These are phyloP conservation scores for Penicillium brevicompactum DNA, from an alignment of 2,329 filamentous ascomycete genomes.

Conservation along the genomic window DNA sequence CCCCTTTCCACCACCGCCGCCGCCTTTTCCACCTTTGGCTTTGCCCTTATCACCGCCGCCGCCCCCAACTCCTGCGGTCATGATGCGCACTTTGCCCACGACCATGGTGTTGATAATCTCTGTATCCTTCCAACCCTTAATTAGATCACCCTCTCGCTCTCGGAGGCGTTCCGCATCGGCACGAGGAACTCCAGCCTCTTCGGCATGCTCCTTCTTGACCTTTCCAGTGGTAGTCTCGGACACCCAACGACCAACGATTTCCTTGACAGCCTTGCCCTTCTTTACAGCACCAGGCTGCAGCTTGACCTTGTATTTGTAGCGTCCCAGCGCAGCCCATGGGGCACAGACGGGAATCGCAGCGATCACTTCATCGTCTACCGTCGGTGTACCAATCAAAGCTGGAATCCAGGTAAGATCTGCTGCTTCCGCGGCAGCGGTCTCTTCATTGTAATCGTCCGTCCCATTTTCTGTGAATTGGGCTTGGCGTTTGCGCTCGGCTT, in stretches of 20 bases:
- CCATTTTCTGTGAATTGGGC: constrained; percentile 73
- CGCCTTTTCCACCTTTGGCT: constrained; percentile 26
- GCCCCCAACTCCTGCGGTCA: constrained; percentile 65
- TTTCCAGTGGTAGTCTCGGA: constrained; percentile 56
- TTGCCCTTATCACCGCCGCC: constrained; percentile 32
- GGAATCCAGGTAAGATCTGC: constrained; percentile 63
- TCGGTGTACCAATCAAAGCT: constrained; percentile 70
- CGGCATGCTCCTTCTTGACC: constrained; percentile 55
- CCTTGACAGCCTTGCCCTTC: constrained; percentile 91
- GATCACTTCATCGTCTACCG: constrained; percentile 74
- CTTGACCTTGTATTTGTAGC: constrained; percentile 92
- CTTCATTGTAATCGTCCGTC: constrained; percentile 62
- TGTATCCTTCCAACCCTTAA: constrained; percentile 77
- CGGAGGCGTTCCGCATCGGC: constrained; percentile 75
- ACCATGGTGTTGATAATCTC: constrained; percentile 81
- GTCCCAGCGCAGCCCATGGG: constrained; percentile 63
- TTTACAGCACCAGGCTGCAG: constrained; percentile 86
- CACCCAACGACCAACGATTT: constrained; percentile 83
- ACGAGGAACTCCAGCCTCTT: constrained; percentile 54
- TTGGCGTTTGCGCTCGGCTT: constrained; percentile 63
- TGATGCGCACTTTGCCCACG: constrained; percentile 76
- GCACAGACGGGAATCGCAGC: constrained; percentile 64
- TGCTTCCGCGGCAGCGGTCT: constrained; percentile 47
- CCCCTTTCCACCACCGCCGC: constrained; percentile 27
- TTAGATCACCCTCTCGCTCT: constrained; percentile 81